phyloP scores from a whole-genome alignment of 441 rosid species.

The Francoa sonchifolia region DNA sequence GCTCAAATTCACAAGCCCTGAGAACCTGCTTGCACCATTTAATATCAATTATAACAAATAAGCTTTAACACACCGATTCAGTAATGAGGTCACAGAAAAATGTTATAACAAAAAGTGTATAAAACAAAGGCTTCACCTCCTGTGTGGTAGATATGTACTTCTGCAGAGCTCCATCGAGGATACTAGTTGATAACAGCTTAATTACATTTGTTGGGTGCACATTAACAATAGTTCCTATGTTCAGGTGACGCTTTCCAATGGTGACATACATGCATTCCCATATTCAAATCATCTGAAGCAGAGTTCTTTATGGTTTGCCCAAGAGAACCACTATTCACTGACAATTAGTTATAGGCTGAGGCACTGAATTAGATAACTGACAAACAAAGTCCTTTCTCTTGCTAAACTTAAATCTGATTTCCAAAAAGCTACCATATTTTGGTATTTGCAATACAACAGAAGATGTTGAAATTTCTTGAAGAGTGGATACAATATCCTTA shows the following conservation, averaged over 20 bases:
- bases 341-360: too few relatives aligned
- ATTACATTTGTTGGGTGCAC: conserved; percentile 59
- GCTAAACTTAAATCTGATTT: too few relatives aligned
- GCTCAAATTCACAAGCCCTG: conserved; percentile 84
- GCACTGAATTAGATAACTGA: too few relatives aligned
- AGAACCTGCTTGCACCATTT: conserved; percentile 39
- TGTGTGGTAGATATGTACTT: conserved; percentile 47
- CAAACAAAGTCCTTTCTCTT: too few relatives aligned
- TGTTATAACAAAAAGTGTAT: background rate
- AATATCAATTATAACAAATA: conserved; percentile 5
- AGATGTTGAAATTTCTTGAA: conserved; percentile 41
- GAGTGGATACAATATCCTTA: conserved; percentile 28
- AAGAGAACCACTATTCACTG: too few relatives aligned
- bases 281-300: too few relatives aligned
- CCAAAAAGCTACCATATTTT: too few relatives aligned
- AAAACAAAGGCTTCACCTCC: conserved; percentile 29
- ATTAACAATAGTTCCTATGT: conserved; percentile 15
- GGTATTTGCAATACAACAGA: conserved; percentile 76
- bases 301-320: too few relatives aligned
- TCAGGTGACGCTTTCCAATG: conserved; percentile 19
- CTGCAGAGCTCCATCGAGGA: conserved; percentile 81
- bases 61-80: conserved; percentile 17
- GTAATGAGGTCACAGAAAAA: conserved; percentile 27
- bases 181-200: conserved; percentile 62
- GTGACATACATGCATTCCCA: conserved; percentile 1